Evolutionary conservation across 257 asterid species (phyloP), one percentile per base, ranked within the genome.

Genomic region (Ehretia macrophylla): DNA sequence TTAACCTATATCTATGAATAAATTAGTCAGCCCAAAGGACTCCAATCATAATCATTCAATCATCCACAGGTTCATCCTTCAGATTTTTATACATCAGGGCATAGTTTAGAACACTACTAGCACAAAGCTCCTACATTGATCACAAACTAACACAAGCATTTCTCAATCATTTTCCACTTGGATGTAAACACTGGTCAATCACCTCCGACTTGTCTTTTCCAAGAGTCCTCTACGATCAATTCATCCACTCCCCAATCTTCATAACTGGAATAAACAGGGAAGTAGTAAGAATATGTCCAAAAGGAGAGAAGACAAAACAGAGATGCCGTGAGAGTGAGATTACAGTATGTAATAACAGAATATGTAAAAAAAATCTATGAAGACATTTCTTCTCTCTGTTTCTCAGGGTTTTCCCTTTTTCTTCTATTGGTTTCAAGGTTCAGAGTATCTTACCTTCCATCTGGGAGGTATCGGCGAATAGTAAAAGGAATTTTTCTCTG

Each of bases 381-480:
- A 17, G 10, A 1, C 22, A 17, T 9, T 50, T 50, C 22, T 50
- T 50, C 22, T 50, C 27, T 17, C 14, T 1, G 5, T 17, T 18
- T 50, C 17, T 1, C 27, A 4, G 50, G 50, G 14, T 3, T 27
- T 27, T 27, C 35, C 6, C 16, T 4, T 10, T 12, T 4, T 10
- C 50, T 10, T 45, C 13, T 17, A 32, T 10, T 17, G 21, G 17
- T 38, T 42, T 21, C 44, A 32, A n/a, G 16, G 51, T 9, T 67
- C 23, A 32, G 59, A 48, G 49, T 32, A 10, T 60, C 75, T 65
- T 65, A 76, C 97, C 97, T 89, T 75, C 95, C 97, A 76, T 89
- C 97, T 10, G 96, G 95, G 47, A 89, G 85, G 75, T 80, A 86
- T 10, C 95, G 89, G n/a, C 95, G 97, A 64, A 84, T 89, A 50